A percentile compares a stretch with the other conserved stretches of the same genome.
These are phyloP conservation scores for Tausonia pullulans DNA, from an alignment of 1,284 basidiomycete species.

Conservation along the genomic window DNA sequence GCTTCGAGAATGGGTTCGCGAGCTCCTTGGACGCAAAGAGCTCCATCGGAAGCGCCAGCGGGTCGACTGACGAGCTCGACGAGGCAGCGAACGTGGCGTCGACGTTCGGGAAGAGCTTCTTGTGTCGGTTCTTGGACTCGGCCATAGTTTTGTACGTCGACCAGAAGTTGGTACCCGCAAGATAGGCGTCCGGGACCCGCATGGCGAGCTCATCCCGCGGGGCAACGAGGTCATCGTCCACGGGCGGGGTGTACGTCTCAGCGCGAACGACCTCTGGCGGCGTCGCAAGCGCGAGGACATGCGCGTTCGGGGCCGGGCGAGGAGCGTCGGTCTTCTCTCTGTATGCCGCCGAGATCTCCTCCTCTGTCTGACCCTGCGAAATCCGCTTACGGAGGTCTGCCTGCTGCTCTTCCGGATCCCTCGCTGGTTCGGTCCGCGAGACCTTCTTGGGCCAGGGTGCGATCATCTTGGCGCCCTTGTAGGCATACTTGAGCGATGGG, in stretches of 20 bases:
- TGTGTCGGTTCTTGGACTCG: background rate
- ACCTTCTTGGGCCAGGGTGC: too few species aligned
- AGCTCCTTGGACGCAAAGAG: slow-evolving; percentile 3
- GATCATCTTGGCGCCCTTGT: too few species aligned
- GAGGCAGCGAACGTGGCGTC: background rate
- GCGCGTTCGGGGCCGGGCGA: too few species aligned
- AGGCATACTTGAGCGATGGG: background rate
- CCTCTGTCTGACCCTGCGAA: too few species aligned
- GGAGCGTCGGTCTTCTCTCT: too few species aligned
- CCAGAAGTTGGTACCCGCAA: background rate
- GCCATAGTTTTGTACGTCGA: background rate
- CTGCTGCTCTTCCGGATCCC: too few species aligned
- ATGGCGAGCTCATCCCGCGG: background rate
- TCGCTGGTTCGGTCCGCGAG: too few species aligned
- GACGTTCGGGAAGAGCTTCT: background rate
- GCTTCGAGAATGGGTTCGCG: background rate
- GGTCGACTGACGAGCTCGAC: too few species aligned
- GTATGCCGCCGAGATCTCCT: too few species aligned
- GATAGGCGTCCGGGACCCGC: background rate
- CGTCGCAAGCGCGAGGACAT: too few species aligned
- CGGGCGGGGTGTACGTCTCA: background rate
- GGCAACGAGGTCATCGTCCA: background rate
- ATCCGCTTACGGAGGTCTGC: too few species aligned
- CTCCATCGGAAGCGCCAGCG: slow-evolving; percentile 1
- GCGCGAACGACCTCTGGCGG: too few species aligned